Conservation (phyloP, 495 filamentous ascomycete species). For the Parathielavia appendiculata region DNA sequence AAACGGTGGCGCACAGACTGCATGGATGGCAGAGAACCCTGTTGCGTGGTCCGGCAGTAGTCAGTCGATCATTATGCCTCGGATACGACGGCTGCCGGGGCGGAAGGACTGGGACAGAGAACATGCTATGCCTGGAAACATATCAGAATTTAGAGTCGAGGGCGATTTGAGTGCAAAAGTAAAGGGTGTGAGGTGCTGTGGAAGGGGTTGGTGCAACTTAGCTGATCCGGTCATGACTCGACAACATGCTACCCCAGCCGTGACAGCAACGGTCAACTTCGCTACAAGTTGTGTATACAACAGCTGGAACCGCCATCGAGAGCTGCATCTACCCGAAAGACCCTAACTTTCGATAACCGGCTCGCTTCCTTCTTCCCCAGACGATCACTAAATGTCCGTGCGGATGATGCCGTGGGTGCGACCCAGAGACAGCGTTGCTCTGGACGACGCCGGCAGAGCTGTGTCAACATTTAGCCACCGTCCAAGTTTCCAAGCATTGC, state of each 20-base stretch:
- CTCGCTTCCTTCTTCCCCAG: slow-evolving; percentile 13
- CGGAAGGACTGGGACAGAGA: not conserved
- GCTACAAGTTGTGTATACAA: too few species aligned
- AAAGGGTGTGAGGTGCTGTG: too few species aligned
- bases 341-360: not conserved
- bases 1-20: slow-evolving; percentile 13
- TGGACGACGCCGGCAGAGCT: slow-evolving; percentile 9
- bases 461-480: slow-evolving; percentile 20
- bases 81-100: not conserved
- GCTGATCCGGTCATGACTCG: too few species aligned
- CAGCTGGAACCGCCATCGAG: not conserved
- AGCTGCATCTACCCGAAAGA: not conserved
- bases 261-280: too few species aligned
- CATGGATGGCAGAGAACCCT: slow-evolving; percentile 20
- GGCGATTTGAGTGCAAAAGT: too few species aligned
- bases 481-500: slow-evolving; percentile 4
- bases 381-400: slow-evolving; percentile 21
- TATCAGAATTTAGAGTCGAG: too few species aligned
- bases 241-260: too few species aligned
- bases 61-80: slow-evolving; percentile 4
- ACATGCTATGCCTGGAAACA: not conserved
- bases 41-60: slow-evolving; percentile 12
- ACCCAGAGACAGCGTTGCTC: slow-evolving; percentile 6
- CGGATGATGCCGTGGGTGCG: slow-evolving; percentile 20
- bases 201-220: too few species aligned